These are phyloP conservation scores for Saururus chinensis DNA, from an alignment of 164 flowering plant species.

Conservation along the genomic window DNA sequence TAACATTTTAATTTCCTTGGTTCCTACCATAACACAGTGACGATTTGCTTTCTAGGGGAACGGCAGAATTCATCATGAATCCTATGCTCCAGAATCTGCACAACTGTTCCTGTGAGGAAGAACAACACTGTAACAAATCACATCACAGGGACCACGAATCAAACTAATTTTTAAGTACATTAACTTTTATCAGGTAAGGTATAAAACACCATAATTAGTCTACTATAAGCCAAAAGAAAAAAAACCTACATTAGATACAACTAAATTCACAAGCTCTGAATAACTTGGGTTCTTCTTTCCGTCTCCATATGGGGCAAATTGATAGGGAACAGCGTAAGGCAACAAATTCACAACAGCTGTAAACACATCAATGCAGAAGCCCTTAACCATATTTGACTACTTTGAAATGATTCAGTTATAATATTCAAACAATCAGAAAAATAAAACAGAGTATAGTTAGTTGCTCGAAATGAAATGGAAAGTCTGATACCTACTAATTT, in stretches of 20 bases:
- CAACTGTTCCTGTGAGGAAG: slow-evolving; percentile 43
- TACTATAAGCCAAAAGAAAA: not conserved
- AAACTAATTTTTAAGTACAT: not conserved
- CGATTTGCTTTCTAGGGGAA: slow-evolving; percentile 23
- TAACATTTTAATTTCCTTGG: not conserved
- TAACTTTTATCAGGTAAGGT: not conserved
- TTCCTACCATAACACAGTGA: slow-evolving; percentile 26
- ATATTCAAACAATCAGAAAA: no score
- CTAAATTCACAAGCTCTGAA: slow-evolving; percentile 45
- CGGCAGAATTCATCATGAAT: slow-evolving; percentile 31
- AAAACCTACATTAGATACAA: slow-evolving; percentile 58
- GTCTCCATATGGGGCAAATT: slow-evolving; percentile 61
- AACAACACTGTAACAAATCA: slow-evolving; percentile 57
- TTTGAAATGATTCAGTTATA: no score
- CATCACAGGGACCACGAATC: slow-evolving; percentile 16
- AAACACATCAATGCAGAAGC: slow-evolving; percentile 88
- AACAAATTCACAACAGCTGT: slow-evolving; percentile 60
- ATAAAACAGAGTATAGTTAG: no score
- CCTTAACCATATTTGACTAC: slow-evolving; percentile 42
- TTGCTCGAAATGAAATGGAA: no score
- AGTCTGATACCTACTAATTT: no score
- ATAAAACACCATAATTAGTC: not conserved
- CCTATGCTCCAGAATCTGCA: slow-evolving; percentile 32
- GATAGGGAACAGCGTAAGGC: slow-evolving; percentile 71
- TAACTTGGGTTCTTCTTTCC: slow-evolving; percentile 61